A percentile compares a stretch with the other conserved stretches of the same genome.
Evolutionary conservation across 176 grass and related monocot genomes (phyloP).

Genomic region (Carex kokanica): DNA sequence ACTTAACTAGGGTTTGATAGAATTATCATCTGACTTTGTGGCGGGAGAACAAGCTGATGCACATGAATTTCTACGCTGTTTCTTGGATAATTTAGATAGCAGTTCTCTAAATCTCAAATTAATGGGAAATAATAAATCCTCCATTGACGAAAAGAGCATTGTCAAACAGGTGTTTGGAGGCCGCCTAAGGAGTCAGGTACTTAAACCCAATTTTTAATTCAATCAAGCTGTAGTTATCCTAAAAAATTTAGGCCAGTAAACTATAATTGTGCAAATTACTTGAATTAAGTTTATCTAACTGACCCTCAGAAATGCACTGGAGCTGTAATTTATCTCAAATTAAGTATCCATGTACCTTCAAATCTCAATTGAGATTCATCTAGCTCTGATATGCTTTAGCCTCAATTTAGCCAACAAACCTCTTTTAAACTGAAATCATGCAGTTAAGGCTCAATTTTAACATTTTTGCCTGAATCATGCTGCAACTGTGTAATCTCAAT

Average conservation of each 20-base stretch:
- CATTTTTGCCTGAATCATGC: neutral
- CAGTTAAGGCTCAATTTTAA: neutral
- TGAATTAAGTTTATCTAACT: neutral
- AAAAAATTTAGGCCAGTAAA: neutral
- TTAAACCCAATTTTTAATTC: constrained; percentile 3
- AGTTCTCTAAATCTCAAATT: constrained; percentile 40
- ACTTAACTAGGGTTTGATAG: constrained; percentile 54
- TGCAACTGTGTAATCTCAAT: constrained; percentile 1
- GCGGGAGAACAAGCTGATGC: constrained; percentile 80
- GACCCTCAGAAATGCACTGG: neutral
- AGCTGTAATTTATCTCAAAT: neutral
- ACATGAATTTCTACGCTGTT: constrained; percentile 74
- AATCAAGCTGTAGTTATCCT: neutral
- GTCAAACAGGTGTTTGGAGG: constrained; percentile 87
- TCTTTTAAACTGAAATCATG: neutral
- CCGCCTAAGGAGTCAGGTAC: constrained; percentile 70
- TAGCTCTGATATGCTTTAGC: neutral
- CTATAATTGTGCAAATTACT: neutral
- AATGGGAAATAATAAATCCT: constrained; percentile 35
- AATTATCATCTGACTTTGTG: constrained; percentile 70
- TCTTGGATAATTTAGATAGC: constrained; percentile 70
- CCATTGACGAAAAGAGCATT: constrained; percentile 63
- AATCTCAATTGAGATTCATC: neutral
- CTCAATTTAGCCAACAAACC: neutral
- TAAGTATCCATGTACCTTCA: neutral